Base-by-base conservation (phyloP, 805 yeast species). In the Komagataella pseudopastoris region DNA sequence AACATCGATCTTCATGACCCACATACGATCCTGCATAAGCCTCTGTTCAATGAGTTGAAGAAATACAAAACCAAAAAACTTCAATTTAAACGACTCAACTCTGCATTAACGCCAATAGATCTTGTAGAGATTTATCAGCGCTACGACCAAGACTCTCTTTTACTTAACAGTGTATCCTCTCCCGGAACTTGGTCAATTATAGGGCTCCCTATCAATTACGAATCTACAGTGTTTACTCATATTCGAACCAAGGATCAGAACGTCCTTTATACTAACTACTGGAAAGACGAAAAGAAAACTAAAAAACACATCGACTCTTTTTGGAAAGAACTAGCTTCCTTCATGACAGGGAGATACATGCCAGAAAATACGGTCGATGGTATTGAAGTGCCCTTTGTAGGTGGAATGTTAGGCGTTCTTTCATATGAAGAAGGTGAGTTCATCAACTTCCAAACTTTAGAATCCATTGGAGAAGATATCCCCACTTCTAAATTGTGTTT, bases 161-260 rank as follows among this genome's bases (percentile, higher is more conserved):
- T 86, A 4, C 70, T 88, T 44, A 84, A 88, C 59, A 84, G 95
- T 44, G 95, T 96, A 0, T 77, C 95, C 0, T 62, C 73, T 1
- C 96, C 96, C 0, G 97, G 98, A 0, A 74, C 80, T 53, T 88
- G 95, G 91, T 81, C 96, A 0, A 81, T 93, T 4, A 77, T 93
- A 51, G 96, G 96, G 0, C 56, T 88, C 1, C 90, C 90, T 0
- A 68, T 70, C 4, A 50, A 30, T 1, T 64, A 61, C 8, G 59
- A 65, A 39, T 70, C 81, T 2, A 71, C 71, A 17, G 75, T 78
- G 2, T 69, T 83, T 10, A 74, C 84, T 2, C 88, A 85, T 60
- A 84, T 87, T 0, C 39, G 39, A 30, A 72, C 81, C 0, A 81
- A 80, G 53, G 58, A 57, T 6, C 58, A 61, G 0, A 24, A 59